Evolutionary conservation across 2,329 filamentous ascomycete species (phyloP), one percentile per base, ranked within the genome.

Genomic region (Capronia epimyces): DNA sequence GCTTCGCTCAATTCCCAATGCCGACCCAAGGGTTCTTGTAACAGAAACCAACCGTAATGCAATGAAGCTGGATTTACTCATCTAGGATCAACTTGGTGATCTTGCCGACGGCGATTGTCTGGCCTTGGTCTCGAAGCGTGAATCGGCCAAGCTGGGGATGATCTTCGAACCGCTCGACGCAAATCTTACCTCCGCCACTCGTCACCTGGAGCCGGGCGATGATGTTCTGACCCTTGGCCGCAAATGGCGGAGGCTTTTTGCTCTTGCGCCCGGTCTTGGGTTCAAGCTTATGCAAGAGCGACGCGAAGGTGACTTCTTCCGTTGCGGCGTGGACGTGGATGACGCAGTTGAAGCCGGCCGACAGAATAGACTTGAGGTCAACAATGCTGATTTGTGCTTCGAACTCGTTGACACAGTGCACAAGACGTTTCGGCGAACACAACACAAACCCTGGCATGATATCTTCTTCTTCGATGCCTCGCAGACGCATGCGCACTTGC

Each of bases 81-180:
- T 76, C 71, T 3, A 71, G 74, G 61, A 87, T 81, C 55, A 98
- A 80, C 79, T 90, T 96, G 53, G 89, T 96, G 69, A 98, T 94
- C 81, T 98, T 98, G 66, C 93, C 93, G 74, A 98, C 98, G 50
- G 93, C 93, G 75, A 98, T 96, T 0, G 93, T 98, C 86, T 97
- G 91, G 64, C 93, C 93, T 84, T 97, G 87, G 66, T 93, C 89
- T 78, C 89, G 78, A 47, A 95, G 78, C 15, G 89, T 95, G 71
- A 95, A 95, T 37, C 89, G 83, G 64, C 89, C 89, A 71, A 95
- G 80, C 71, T 97, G 93, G 53, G 90, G 84, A 71, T 97, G 96
- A 67, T 97, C 91, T 66, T 96, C 90, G 63, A 96, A 98, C 57
- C 79, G 82, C 74, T 98, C 93, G 21, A 97, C 83, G 70, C 94